Evolutionary conservation across 1,139 yeast species (phyloP).

Genomic region (Pichia sp.): DNA sequence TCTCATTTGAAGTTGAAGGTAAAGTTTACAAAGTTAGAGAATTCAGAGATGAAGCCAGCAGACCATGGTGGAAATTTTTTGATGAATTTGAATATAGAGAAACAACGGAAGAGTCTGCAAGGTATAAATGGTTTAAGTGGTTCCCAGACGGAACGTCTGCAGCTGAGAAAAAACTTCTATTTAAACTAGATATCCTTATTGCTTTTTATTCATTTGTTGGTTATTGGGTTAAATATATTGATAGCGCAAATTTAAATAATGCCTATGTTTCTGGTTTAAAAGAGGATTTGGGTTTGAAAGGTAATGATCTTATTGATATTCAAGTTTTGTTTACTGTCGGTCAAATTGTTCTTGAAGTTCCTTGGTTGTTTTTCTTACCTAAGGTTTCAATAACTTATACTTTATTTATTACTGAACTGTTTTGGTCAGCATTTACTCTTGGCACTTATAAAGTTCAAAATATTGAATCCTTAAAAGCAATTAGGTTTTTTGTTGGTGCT

Average conservation of each 20-base stretch:
- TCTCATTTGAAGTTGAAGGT: background rate
- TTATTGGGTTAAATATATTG: constrained; percentile 67
- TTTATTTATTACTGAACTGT: constrained; percentile 51
- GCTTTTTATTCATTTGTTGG: constrained; percentile 55
- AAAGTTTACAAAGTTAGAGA: constrained; percentile 27
- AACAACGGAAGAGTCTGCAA: constrained; percentile 7
- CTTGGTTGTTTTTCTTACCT: constrained; percentile 33
- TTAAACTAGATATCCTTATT: constrained; percentile 56
- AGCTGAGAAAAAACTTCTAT: constrained; percentile 41
- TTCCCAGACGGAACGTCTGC: constrained; percentile 9
- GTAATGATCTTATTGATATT: constrained; percentile 57
- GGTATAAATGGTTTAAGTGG: constrained; percentile 16
- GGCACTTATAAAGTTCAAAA: constrained; percentile 42
- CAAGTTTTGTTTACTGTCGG: constrained; percentile 55
- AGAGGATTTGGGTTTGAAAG: constrained; percentile 51
- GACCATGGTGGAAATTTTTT: constrained; percentile 42
- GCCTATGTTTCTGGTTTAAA: constrained; percentile 68
- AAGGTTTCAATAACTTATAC: constrained; percentile 47
- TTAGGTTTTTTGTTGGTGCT: constrained; percentile 55
- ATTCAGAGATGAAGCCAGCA: constrained; percentile 54
- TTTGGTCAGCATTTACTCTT: constrained; percentile 63
- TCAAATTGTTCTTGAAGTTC: constrained; percentile 45
- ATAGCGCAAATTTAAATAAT: constrained; percentile 51
- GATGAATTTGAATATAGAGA: constrained; percentile 29
- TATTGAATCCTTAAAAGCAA: constrained; percentile 37